Evolutionary conservation across 768 basidiomycete genomes (phyloP).

Genomic region (Collybia nuda): DNA sequence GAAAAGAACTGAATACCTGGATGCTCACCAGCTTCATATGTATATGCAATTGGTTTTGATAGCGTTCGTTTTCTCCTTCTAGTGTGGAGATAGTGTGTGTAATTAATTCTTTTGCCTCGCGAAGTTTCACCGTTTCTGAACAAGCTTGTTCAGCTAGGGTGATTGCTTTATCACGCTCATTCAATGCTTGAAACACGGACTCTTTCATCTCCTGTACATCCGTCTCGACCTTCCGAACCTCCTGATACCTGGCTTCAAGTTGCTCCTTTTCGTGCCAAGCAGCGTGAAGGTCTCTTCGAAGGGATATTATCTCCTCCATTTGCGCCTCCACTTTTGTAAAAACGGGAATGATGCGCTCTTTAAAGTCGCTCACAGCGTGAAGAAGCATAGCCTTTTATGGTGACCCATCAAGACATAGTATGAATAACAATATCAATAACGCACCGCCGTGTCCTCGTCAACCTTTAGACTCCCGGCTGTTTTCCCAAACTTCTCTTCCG

Average conservation of each 20-base stretch:
- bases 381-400: slow-evolving; percentile 27
- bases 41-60: slow-evolving; percentile 28
- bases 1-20: no score
- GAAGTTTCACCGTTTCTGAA: slow-evolving; percentile 18
- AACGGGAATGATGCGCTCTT: slow-evolving; percentile 37
- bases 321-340: slow-evolving; percentile 30
- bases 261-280: slow-evolving; percentile 11
- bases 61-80: slow-evolving; percentile 25
- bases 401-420: neutral
- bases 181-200: slow-evolving; percentile 13
- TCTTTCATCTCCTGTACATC: slow-evolving; percentile 20
- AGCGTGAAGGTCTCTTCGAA: slow-evolving; percentile 17
- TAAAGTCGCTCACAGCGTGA: slow-evolving; percentile 38
- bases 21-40: no score
- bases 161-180: slow-evolving; percentile 26
- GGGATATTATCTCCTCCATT: slow-evolving; percentile 21
- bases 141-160: slow-evolving; percentile 25
- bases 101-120: slow-evolving; percentile 11
- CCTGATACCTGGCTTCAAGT: slow-evolving; percentile 14
- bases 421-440: slow-evolving; percentile 7
- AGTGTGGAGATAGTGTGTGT: slow-evolving; percentile 19
- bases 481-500: slow-evolving; percentile 31
- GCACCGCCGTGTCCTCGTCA: slow-evolving; percentile 26
- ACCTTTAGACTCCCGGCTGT: slow-evolving; percentile 21
- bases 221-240: slow-evolving; percentile 14